phyloP scores from a whole-genome alignment of 192 early-diverging fungal genomes.

The Podochytrium sp. region DNA sequence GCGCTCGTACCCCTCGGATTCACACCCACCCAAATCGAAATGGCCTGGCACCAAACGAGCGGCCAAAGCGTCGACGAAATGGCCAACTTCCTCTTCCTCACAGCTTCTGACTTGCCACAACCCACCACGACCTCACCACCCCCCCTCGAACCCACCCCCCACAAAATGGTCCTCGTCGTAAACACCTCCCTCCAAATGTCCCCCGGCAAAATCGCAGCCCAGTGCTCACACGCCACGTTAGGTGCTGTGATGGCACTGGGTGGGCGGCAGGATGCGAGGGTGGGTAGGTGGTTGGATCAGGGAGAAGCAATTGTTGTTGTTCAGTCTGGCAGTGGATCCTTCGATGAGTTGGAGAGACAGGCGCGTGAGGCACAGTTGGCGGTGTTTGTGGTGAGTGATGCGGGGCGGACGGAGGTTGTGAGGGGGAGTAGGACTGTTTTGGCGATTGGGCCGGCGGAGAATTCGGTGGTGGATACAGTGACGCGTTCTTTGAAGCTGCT shows the following conservation, averaged over 20 bases:
- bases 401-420: conserved; percentile 21
- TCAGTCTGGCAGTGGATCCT: background rate
- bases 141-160: background rate
- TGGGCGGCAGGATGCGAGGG: background rate
- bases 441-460: conserved; percentile 14
- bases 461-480: background rate
- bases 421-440: conserved; percentile 25
- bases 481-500: conserved; percentile 13
- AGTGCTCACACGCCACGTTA: conserved; percentile 83
- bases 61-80: background rate
- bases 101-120: background rate
- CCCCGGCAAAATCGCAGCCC: conserved; percentile 87
- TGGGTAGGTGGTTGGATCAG: conserved; percentile 5
- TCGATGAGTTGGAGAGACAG: background rate
- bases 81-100: background rate
- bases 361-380: background rate
- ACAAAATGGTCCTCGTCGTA: conserved; percentile 66
- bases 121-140: background rate
- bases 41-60: background rate
- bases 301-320: conserved; percentile 28
- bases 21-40: background rate
- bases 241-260: conserved; percentile 38
- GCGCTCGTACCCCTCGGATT: conserved; percentile 16
- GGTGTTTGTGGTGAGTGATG: conserved; percentile 9
- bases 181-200: conserved; percentile 81